A percentile compares a stretch with the other conserved stretches of the same genome.
Evolutionary conservation across 352 stramenopile species (phyloP).

Genomic region (Globisporangium carolinianum): DNA sequence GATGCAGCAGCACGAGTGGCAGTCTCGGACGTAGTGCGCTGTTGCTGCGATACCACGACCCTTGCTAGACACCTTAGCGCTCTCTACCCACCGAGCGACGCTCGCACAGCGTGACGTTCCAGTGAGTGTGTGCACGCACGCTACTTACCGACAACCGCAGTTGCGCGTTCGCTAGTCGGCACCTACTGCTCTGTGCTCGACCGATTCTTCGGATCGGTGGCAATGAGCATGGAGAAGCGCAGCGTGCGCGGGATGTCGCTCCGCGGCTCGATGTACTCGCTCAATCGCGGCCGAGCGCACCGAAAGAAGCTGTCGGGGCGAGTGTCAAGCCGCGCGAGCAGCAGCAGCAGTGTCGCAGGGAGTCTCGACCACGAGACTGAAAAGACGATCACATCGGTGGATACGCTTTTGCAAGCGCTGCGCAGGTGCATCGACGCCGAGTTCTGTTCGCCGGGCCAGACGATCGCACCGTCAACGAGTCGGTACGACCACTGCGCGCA

Average conservation of each 20-base stretch:
- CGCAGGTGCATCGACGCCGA: slow-evolving; percentile 36
- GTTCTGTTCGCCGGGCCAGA: slow-evolving; percentile 34
- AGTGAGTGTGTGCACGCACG: no score
- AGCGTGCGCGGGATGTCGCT: slow-evolving; percentile 23
- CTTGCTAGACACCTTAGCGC: no score
- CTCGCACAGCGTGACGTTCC: no score
- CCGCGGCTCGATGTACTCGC: slow-evolving; percentile 29
- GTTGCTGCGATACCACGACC: no score
- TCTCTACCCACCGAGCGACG: neutral
- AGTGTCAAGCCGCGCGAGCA: slow-evolving; percentile 1
- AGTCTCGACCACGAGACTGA: slow-evolving; percentile 3
- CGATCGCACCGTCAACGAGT: slow-evolving; percentile 20
- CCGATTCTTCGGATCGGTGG: no score
- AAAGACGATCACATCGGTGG: slow-evolving; percentile 25
- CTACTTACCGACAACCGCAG: neutral
- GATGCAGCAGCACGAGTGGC: neutral
- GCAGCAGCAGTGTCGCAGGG: neutral
- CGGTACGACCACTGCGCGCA: slow-evolving; percentile 53
- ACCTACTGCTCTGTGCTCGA: no score
- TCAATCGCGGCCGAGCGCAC: slow-evolving; percentile 7
- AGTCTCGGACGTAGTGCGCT: neutral
- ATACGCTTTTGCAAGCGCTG: slow-evolving; percentile 47
- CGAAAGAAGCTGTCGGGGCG: slow-evolving; percentile 14
- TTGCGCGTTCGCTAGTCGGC: no score
- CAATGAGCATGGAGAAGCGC: slow-evolving; percentile 10